Percentiles rank a stretch among this genome's conserved stretches.
These are phyloP conservation scores for Malassezia arunalokei DNA, from an alignment of 1,284 basidiomycete species.

Conservation along the genomic window DNA sequence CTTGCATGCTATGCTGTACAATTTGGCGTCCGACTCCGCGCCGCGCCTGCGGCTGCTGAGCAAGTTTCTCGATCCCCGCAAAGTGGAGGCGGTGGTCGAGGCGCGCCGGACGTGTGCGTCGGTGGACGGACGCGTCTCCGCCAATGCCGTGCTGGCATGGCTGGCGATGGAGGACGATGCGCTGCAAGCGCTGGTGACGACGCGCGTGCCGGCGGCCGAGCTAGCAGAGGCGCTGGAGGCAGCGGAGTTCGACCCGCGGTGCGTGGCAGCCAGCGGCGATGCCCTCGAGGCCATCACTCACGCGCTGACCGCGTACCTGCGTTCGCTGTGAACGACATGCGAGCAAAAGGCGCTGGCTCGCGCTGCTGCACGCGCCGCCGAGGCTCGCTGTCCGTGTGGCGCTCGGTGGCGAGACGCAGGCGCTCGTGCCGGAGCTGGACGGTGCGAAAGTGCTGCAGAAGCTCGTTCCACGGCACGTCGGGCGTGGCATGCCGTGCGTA, in stretches of 20 bases:
- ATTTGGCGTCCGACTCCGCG: constrained; percentile 71
- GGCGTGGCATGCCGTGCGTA: neutral
- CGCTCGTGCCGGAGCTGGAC: constrained; percentile 39
- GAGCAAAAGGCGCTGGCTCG: no score
- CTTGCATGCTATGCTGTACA: constrained; percentile 74
- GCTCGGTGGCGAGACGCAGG: constrained; percentile 1
- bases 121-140: constrained; percentile 54
- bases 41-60: constrained; percentile 69
- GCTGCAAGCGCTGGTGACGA: constrained; percentile 15
- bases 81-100: constrained; percentile 81
- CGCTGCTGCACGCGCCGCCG: neutral
- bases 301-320: constrained; percentile 29
- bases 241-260: neutral
- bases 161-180: constrained; percentile 96
- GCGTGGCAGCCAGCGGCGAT: constrained; percentile 1
- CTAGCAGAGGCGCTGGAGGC: neutral
- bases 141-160: constrained; percentile 90
- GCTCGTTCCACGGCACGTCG: constrained; percentile 39
- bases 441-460: constrained; percentile 38
- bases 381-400: constrained; percentile 10
- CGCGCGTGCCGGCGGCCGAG: neutral
- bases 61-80: constrained; percentile 82
- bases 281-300: constrained; percentile 23
- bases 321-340: constrained; percentile 1
- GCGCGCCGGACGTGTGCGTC: constrained; percentile 61